These are phyloP conservation scores for Canavalia gladiata DNA, from an alignment of 306 rosid species.

Conservation along the genomic window DNA sequence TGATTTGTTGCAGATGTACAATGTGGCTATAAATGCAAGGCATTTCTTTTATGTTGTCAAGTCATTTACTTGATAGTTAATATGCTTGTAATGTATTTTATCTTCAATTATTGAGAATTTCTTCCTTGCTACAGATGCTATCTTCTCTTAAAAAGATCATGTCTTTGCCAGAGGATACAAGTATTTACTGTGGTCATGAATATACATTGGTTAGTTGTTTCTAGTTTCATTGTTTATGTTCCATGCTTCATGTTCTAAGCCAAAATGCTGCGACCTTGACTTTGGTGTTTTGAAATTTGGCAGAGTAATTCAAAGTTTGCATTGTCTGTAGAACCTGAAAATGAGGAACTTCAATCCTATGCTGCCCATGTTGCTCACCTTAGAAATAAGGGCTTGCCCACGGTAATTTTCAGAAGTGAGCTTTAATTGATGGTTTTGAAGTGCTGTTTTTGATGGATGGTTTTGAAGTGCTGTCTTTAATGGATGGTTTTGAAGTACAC, in stretches of 20 bases:
- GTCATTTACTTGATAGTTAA: constrained; percentile 32
- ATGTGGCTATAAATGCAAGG: constrained; percentile 19
- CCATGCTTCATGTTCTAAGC: constrained; percentile 27
- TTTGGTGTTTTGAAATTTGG: constrained; percentile 44
- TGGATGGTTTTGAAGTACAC: constrained; percentile 6
- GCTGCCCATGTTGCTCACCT: constrained; percentile 75
- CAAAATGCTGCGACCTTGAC: constrained; percentile 41
- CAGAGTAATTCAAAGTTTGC: constrained; percentile 95
- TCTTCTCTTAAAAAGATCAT: constrained; percentile 79
- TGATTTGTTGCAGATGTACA: constrained; percentile 24
- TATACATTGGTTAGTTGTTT: constrained; percentile 76
- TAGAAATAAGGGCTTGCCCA: constrained; percentile 83
- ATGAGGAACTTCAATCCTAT: constrained; percentile 86
- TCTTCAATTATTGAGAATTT: constrained; percentile 32
- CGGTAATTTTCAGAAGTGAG: constrained; percentile 61
- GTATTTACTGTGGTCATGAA: constrained; percentile 87
- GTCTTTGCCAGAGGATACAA: constrained; percentile 82
- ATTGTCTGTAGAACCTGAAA: constrained; percentile 83
- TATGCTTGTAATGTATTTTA: neutral
- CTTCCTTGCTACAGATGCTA: constrained; percentile 72
- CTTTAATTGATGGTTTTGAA: constrained; percentile 14
- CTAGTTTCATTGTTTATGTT: constrained; percentile 15
- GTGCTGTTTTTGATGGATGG: neutral
- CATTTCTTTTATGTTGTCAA: constrained; percentile 19
- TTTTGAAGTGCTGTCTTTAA: constrained; percentile 22